Conservation (phyloP, 1,284 basidiomycete species). For the Phaffia rhodozyma region DNA sequence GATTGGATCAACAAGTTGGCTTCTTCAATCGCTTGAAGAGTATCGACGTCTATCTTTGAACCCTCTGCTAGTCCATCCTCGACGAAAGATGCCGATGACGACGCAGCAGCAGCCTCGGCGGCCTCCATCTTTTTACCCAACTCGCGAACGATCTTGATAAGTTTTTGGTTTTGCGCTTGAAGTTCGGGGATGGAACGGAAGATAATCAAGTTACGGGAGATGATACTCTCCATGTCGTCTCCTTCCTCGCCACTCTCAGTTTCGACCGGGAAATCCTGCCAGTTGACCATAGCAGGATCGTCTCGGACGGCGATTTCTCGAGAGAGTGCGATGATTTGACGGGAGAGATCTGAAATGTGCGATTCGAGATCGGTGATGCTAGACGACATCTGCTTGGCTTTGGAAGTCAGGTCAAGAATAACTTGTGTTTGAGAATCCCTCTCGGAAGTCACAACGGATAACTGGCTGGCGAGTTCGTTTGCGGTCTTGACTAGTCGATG, state of each 20-base stretch:
- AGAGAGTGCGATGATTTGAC: slow-evolving; percentile 67
- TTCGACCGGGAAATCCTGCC: slow-evolving; percentile 39
- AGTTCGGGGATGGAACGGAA: slow-evolving; percentile 70
- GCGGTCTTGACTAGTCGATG: slow-evolving; percentile 64
- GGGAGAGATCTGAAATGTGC: slow-evolving; percentile 72
- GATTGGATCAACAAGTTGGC: slow-evolving; percentile 3
- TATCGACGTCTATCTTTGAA: not conserved
- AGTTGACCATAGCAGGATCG: slow-evolving; percentile 64
- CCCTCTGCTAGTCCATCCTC: not conserved
- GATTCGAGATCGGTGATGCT: slow-evolving; percentile 54
- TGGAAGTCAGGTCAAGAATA: slow-evolving; percentile 42
- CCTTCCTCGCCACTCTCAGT: slow-evolving; percentile 36
- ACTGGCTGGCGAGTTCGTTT: slow-evolving; percentile 62
- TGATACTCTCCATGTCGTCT: slow-evolving; percentile 52
- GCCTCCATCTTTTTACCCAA: slow-evolving; percentile 29
- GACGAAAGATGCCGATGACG: not conserved
- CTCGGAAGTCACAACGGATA: slow-evolving; percentile 38
- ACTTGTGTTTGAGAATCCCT: slow-evolving; percentile 9
- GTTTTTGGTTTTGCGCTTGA: slow-evolving; percentile 79
- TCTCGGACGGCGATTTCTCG: slow-evolving; percentile 67
- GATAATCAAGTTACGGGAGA: slow-evolving; percentile 78
- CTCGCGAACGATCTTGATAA: slow-evolving; percentile 71
- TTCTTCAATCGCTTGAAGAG: not conserved
- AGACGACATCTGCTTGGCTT: slow-evolving; percentile 49
- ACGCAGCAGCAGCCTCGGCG: not conserved